Conservation (phyloP, 1,139 yeast genomes). For the Wickerhamiella pararugosa region DNA sequence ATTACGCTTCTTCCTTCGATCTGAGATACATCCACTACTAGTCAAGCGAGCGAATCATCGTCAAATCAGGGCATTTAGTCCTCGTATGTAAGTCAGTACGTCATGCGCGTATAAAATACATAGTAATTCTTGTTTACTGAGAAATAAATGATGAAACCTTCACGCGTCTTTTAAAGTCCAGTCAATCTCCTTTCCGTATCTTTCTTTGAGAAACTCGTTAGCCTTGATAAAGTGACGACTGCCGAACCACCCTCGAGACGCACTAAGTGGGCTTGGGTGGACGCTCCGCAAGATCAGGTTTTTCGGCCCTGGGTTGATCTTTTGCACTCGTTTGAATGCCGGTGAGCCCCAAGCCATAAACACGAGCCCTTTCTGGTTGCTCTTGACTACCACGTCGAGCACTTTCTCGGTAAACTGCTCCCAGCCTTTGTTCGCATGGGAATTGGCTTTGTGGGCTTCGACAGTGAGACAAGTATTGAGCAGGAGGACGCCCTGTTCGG, state of each 20-base stretch:
- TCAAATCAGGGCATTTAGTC: no score
- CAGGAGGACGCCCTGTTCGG: slow-evolving; percentile 72
- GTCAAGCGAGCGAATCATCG: no score
- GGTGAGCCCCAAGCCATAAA: slow-evolving; percentile 93
- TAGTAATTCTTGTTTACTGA: no score
- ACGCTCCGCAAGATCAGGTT: slow-evolving; percentile 50
- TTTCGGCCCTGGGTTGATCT: slow-evolving; percentile 25
- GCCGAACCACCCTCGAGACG: slow-evolving; percentile 67
- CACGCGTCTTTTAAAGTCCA: slow-evolving; percentile 34
- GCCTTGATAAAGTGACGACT: slow-evolving; percentile 56
- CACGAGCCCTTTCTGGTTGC: slow-evolving; percentile 40
- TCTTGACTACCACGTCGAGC: slow-evolving; percentile 35
- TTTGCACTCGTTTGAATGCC: slow-evolving; percentile 58
- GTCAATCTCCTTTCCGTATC: slow-evolving; percentile 40
- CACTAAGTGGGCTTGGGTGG: slow-evolving; percentile 92
- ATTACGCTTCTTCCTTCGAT: no score
- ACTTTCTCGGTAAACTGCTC: slow-evolving; percentile 71
- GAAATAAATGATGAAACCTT: no score
- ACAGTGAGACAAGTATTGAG: slow-evolving; percentile 86
- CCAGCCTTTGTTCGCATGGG: slow-evolving; percentile 91
- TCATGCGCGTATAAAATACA: no score
- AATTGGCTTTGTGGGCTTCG: slow-evolving; percentile 83
- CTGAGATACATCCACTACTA: no score
- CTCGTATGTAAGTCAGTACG: no score
- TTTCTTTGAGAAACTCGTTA: slow-evolving; percentile 52